Base-by-base conservation (phyloP, 2,329 filamentous ascomycete genomes). In the Claviceps digitariae region DNA sequence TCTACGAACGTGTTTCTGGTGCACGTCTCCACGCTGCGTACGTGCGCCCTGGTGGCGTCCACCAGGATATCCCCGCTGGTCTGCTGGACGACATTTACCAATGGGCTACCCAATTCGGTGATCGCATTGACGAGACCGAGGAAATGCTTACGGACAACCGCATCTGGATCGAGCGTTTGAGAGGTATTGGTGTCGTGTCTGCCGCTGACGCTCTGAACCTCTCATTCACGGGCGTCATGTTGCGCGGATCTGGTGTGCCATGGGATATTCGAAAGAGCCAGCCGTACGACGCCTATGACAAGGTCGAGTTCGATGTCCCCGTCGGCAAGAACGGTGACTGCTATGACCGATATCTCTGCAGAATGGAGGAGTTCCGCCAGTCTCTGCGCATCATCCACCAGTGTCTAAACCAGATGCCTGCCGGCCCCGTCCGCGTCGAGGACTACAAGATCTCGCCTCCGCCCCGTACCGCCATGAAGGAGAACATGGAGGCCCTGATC, bases 401-500 rank as follows among this genome's bases (percentile, higher is more conserved):
- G 73, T 98, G 94, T 72, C 75, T 98, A 63, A 97, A 98, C 79
- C 89, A 98, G 77, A 98, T 98, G 88, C 91, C 94, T 49, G 79
- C 87, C 49, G 93, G 93, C 29, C 93, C 93, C 51, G 81, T 97
- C 67, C 87, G 91, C 61, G 89, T 96, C 44, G 93, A 98, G 73
- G 93, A 98, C 73, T 98, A 97, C 83, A 98, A 98, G 82, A 82
- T 98, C 65, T 86, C 88, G 2, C 93, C 93, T 23, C 93, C 93
- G 57, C 94, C 93, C n/a, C 84, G 93, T 66, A 79, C 88, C 46
- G 93, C 93, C 65, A 98, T 98, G 93, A 98, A 98, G 81, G 93
- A 98, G 82, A 98, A 98, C 77, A 98, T 98, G 94, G 93, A 98
- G 75, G 90, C 93, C 41, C 81, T 98, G 45, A 98, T 98, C 68